These are phyloP conservation scores for Halophytophthora polymorphica DNA, from an alignment of 352 stramenopile genomes.

Conservation along the genomic window DNA sequence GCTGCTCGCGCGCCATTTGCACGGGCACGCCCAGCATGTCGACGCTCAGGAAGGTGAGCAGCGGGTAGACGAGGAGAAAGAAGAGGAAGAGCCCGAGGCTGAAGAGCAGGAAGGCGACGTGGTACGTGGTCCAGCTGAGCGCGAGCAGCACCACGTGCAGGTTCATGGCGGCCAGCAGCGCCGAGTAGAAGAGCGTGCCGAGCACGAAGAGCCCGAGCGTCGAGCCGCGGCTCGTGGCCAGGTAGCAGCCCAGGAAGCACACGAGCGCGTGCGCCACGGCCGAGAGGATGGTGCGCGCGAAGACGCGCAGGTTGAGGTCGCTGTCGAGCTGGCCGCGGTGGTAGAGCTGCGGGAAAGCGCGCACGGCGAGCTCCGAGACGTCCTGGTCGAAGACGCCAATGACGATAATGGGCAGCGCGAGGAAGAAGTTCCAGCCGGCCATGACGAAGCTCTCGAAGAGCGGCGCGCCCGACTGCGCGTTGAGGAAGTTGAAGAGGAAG, in stretches of 20 bases:
- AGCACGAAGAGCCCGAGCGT: constrained; percentile 41
- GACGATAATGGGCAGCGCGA: constrained; percentile 86
- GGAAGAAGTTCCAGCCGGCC: constrained; percentile 86
- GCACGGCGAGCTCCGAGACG: constrained; percentile 41
- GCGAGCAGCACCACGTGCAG: constrained; percentile 65
- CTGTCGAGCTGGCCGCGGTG: constrained; percentile 39
- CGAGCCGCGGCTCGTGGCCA: constrained; percentile 24
- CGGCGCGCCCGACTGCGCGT: constrained; percentile 85
- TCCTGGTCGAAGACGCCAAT: constrained; percentile 78
- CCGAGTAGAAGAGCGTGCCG: constrained; percentile 67
- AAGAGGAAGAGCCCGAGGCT: constrained; percentile 58
- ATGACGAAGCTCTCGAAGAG: constrained; percentile 83
- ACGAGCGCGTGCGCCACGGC: constrained; percentile 49
- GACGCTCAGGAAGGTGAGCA: constrained; percentile 65
- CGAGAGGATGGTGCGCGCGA: constrained; percentile 51
- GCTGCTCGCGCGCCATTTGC: constrained; percentile 34
- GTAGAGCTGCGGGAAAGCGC: constrained; percentile 59
- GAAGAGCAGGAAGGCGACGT: constrained; percentile 46
- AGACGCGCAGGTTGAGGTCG: constrained; percentile 61
- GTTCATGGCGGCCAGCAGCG: constrained; percentile 65
- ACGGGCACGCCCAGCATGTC: constrained; percentile 59
- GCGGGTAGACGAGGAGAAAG: constrained; percentile 62
- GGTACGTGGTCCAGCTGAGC: constrained; percentile 65
- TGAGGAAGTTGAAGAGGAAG: constrained; percentile 92
- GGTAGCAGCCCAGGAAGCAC: constrained; percentile 51